Evolutionary conservation across 371 early-diverging fungal species (phyloP).

Genomic region (Batrachochytrium dendrobatidis): DNA sequence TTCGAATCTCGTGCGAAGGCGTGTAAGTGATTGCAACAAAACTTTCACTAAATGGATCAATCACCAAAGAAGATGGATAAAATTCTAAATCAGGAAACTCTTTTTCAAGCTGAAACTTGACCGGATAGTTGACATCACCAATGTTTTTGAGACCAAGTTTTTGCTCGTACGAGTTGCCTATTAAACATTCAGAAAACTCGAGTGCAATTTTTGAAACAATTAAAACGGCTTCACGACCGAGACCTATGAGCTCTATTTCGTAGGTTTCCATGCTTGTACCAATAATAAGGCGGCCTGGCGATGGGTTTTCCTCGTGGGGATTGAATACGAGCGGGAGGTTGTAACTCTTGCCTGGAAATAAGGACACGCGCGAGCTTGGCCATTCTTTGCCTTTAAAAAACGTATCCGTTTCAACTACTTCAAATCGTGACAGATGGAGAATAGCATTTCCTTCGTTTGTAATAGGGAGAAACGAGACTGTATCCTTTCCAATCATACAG

Average conservation of each 20-base stretch:
- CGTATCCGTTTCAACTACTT: constrained; percentile 41
- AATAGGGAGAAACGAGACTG: constrained; percentile 44
- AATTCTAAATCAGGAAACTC: constrained; percentile 42
- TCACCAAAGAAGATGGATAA: constrained; percentile 38
- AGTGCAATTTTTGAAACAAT: constrained; percentile 45
- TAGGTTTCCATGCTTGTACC: constrained; percentile 42
- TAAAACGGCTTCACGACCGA: constrained; percentile 52
- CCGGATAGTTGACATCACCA: constrained; percentile 54
- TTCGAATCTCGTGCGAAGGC: constrained; percentile 36
- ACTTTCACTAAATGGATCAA: constrained; percentile 46
- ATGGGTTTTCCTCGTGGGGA: constrained; percentile 48
- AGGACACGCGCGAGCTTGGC: constrained; percentile 38
- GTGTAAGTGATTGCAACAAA: constrained; percentile 38
- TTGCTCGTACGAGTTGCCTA: constrained; percentile 52
- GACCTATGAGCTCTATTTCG: constrained; percentile 50
- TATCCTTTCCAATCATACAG: constrained; percentile 57
- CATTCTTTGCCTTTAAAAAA: constrained; percentile 46
- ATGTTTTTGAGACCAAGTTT: constrained; percentile 50
- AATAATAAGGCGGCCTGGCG: constrained; percentile 38
- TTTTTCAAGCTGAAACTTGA: constrained; percentile 41
- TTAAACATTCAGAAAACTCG: constrained; percentile 46
- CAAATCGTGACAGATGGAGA: constrained; percentile 44
- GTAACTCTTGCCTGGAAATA: constrained; percentile 44
- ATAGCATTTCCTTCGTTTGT: constrained; percentile 54
- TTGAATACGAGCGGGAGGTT: constrained; percentile 50